Evolutionary conservation across 2,329 filamentous ascomycete genomes (phyloP), one percentile per base, ranked within the genome.

Genomic region (Passalora sequoiae): DNA sequence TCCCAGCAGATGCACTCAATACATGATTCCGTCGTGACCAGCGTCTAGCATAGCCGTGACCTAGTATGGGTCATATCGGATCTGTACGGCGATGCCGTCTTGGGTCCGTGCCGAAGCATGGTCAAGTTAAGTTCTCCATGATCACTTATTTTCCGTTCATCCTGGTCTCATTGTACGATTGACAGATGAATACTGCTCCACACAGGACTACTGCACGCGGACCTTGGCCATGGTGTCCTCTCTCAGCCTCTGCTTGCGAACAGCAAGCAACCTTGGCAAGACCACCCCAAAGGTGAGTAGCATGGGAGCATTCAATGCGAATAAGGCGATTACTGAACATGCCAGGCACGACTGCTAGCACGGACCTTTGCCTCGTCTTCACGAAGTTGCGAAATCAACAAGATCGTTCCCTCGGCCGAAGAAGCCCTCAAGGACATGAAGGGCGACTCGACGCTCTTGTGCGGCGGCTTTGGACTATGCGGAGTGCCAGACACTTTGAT

Each of bases 381-480:
- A 12, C 51, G 42, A 33, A 42, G 47, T 46, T 31, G 51, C 49
- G 50, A 53, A 24, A 57, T 57, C 47, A 57, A 57, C 44, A 57
- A 57, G 44, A 38, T 57, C 28, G 47, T 55, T 27, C 30, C 42
- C 20, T 76, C 71, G 3, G 83, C 83, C 13, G 81, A 83, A 50
- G 78, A 78, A 30, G 85, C 85, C 4, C 76, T 89, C 29, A 76
- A 78, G 2, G 84, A 87, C 59, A 69, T 89, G 44, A 71, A 81
- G 60, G 82, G 83, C 56, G 78, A 84, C 42, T 81, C 79, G 8
- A 84, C 78, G 0, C 71, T 91, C 25, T 70, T 91, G 43, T 87
- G 84, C 60, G 82, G 85, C 12, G 86, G 86, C 1, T 91, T 91
- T 62, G 86, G 86, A n/a, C 75, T 91, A 9, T 89, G 84, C n/a